Evolutionary conservation across 345 rosid species (phyloP), one percentile per base, ranked within the genome.

Genomic region (Ailanthus altissimus): DNA sequence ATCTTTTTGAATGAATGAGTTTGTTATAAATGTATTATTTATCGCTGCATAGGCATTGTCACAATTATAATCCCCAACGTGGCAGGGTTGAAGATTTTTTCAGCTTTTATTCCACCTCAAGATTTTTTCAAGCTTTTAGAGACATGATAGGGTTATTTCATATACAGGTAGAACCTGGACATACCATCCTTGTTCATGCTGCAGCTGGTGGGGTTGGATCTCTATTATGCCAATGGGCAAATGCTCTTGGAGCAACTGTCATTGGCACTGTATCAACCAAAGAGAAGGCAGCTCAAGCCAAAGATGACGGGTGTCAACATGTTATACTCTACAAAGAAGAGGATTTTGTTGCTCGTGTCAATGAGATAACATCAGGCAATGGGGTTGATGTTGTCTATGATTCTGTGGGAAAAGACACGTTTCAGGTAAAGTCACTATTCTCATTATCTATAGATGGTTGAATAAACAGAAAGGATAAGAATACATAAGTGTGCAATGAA

Each of bases 191-290:
- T 70, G 90, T n/a, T n/a, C n/a, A n/a, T n/a, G n/a, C n/a, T n/a
- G n/a, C n/a, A n/a, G n/a, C n/a, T n/a, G n/a, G n/a, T 71, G 98
- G 98, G 71, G 93, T 91, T 60, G 98, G 98, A n/a, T 93, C 98
- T 72, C 70, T 93, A 13, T 79, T 93, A 80, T 94, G 98, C 84
- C 98, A 94, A 72, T 91, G 98, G 97, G 98, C 89, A 21, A 89
- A 84, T 83, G 92, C 93, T 3, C 91, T 95, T 60, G 98, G 97
- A 77, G 98, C 98, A 66, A 89, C 85, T 25, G 98, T 94, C 42
- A 90, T 91, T 42, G 98, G 97, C 70, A 86, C 97, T 46, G 97
- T 94, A 70, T 93, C 98, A 2, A 89, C 95, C 60, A 78, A 85
- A 73, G 98, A 90, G 87, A 95, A 93, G 84, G 99, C 94, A 23